Conservation (phyloP, 768 basidiomycete species). For the Suillus sp. region DNA sequence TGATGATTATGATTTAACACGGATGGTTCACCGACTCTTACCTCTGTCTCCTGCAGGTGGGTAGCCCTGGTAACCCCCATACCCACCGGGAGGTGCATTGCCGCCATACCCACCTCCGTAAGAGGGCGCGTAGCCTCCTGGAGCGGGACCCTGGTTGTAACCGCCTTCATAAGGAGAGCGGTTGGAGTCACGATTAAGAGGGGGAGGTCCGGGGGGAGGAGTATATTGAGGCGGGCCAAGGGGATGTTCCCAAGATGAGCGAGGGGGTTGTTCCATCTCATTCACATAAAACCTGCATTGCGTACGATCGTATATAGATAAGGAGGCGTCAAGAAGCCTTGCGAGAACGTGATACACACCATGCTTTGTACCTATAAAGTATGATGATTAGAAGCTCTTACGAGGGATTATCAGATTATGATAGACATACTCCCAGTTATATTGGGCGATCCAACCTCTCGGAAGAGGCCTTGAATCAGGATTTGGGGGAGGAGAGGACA, state of each 20-base stretch:
- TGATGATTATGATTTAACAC: not conserved
- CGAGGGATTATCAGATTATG: conserved; percentile 22
- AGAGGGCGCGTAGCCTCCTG: conserved; percentile 19
- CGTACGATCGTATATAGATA: not conserved
- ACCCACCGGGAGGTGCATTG: conserved; percentile 19
- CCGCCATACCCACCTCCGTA: conserved; percentile 19
- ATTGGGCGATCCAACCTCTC: conserved; percentile 69
- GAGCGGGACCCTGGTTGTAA: conserved; percentile 23
- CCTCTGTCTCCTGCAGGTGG: conserved; percentile 27
- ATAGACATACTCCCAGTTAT: conserved; percentile 60
- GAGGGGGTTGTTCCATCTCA: conserved; percentile 59
- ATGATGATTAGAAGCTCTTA: conserved; percentile 29
- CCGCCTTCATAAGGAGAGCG: conserved; percentile 35
- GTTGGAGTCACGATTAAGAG: conserved; percentile 37
- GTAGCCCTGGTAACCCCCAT: conserved; percentile 24
- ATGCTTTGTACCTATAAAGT: conserved; percentile 58
- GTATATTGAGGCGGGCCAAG: conserved; percentile 45
- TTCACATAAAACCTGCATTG: conserved; percentile 75
- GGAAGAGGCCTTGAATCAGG: conserved; percentile 66
- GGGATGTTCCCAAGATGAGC: conserved; percentile 72
- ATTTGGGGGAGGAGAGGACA: conserved; percentile 48
- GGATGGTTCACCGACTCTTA: conserved; percentile 4
- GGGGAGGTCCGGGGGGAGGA: conserved; percentile 48
- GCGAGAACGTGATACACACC: conserved; percentile 43
- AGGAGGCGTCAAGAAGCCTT: not conserved